Percentiles rank a stretch among this genome's conserved stretches.
Evolutionary conservation across 495 filamentous ascomycete genomes (phyloP).

Genomic region (Copromyces sp.): DNA sequence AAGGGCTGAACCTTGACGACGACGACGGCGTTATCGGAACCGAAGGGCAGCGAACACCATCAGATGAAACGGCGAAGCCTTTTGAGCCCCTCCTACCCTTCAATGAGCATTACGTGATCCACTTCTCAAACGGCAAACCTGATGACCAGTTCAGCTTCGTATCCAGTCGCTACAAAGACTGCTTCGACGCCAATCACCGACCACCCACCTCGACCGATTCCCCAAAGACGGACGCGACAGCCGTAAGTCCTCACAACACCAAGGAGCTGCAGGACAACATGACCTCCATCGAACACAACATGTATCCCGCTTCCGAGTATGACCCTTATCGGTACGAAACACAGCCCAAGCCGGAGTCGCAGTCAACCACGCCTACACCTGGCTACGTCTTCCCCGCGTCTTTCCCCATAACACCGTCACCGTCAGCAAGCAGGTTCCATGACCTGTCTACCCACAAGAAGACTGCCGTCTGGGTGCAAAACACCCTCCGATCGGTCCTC

Average conservation of each 20-base stretch:
- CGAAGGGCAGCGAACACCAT: not conserved
- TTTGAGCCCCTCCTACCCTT: slow-evolving; percentile 29
- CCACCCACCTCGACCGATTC: not conserved
- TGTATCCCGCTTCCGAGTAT: not conserved
- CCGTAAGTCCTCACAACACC: not conserved
- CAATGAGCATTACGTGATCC: slow-evolving; percentile 33
- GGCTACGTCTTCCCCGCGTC: not conserved
- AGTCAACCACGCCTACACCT: not conserved
- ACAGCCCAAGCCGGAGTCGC: not conserved
- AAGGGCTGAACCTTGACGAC: not conserved
- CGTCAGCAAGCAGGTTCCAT: slow-evolving; percentile 16
- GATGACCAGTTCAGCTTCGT: slow-evolving; percentile 21
- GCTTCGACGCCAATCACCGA: not conserved
- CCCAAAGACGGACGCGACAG: slow-evolving; percentile 1
- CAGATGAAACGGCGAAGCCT: not conserved
- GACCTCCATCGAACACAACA: not conserved
- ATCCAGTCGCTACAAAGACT: slow-evolving; percentile 7
- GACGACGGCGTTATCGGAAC: not conserved
- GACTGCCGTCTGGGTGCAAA: slow-evolving; percentile 33
- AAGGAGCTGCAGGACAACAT: not conserved
- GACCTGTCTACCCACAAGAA: slow-evolving; percentile 24
- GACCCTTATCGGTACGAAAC: not conserved
- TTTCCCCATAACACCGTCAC: slow-evolving; percentile 10
- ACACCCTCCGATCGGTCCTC: slow-evolving; percentile 30
- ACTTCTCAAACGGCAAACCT: slow-evolving; percentile 22